Evolutionary conservation across 2,329 filamentous ascomycete species (phyloP).

Genomic region (Metarhizium humberi): DNA sequence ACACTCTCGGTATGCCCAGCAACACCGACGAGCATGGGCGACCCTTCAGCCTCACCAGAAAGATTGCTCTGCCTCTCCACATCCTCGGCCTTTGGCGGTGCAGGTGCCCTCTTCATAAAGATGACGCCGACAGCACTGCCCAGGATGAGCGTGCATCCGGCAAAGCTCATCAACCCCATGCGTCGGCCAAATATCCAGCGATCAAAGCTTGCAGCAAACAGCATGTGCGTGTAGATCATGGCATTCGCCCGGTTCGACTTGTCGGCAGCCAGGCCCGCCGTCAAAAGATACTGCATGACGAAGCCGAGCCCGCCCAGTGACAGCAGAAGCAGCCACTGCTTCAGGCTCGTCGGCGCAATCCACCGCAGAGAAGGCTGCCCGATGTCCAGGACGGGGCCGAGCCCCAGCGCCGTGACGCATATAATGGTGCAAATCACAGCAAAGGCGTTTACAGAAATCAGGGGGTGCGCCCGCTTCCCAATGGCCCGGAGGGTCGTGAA

Average conservation of each 20-base stretch:
- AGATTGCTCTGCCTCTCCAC: slow-evolving; percentile 23
- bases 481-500: slow-evolving; percentile 72
- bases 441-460: slow-evolving; percentile 86
- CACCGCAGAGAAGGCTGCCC: slow-evolving; percentile 37
- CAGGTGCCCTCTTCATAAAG: slow-evolving; percentile 28
- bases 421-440: slow-evolving; percentile 61
- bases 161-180: slow-evolving; percentile 39
- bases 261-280: slow-evolving; percentile 64
- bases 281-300: slow-evolving; percentile 77
- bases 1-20: slow-evolving; percentile 16
- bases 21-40: slow-evolving; percentile 30
- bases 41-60: slow-evolving; percentile 23
- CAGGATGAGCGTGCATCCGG: slow-evolving; percentile 42
- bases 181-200: slow-evolving; percentile 40
- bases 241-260: slow-evolving; percentile 49
- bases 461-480: slow-evolving; percentile 66
- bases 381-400: slow-evolving; percentile 34
- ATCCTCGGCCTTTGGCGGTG: slow-evolving; percentile 21
- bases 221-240: slow-evolving; percentile 50
- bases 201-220: slow-evolving; percentile 46
- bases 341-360: slow-evolving; percentile 27
- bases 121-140: slow-evolving; percentile 43
- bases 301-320: slow-evolving; percentile 69
- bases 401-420: slow-evolving; percentile 49
- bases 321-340: slow-evolving; percentile 58